Percentiles rank a stretch among this genome's conserved stretches.
Evolutionary conservation across 2,329 filamentous ascomycete species (phyloP).

Genomic region (Pseudogymnoascus sp.): DNA sequence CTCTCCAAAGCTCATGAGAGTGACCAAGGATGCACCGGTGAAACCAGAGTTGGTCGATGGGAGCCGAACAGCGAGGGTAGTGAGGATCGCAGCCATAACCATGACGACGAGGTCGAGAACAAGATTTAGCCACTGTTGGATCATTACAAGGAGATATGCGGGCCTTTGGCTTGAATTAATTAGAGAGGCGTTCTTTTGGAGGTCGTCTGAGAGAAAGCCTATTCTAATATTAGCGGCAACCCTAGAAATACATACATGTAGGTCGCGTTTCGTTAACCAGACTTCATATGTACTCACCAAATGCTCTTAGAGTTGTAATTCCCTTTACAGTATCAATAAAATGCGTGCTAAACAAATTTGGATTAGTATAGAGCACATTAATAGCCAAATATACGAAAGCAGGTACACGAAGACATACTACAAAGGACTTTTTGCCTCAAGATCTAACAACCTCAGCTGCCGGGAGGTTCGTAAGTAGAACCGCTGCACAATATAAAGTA

Average conservation of each 20-base stretch:
- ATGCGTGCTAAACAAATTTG: conserved; percentile 18
- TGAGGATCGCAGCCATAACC: conserved; percentile 16
- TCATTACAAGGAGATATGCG: conserved; percentile 37
- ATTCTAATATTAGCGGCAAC: not conserved
- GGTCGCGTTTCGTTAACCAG: no score
- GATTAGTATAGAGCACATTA: conserved; percentile 2
- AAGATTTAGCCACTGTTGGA: conserved; percentile 38
- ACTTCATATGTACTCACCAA: conserved; percentile 23
- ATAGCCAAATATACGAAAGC: no score
- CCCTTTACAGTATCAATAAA: conserved; percentile 37
- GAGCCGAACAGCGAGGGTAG: not conserved
- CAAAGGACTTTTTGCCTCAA: conserved; percentile 35
- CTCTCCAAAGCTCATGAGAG: conserved; percentile 18
- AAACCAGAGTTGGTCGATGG: conserved; percentile 13
- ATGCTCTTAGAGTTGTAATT: conserved; percentile 37
- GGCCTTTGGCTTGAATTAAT: conserved; percentile 37
- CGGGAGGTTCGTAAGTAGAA: conserved; percentile 39
- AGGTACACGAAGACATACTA: conserved; percentile 22
- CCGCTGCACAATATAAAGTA: conserved; percentile 26
- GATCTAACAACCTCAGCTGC: conserved; percentile 38
- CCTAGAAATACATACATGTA: not conserved
- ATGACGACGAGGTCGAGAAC: conserved; percentile 31
- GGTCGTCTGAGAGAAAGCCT: conserved; percentile 28
- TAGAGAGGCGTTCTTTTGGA: not conserved
- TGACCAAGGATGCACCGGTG: conserved; percentile 18